These are phyloP conservation scores for Hymenoscyphus repandus DNA, from an alignment of 2,329 filamentous ascomycete genomes.

Conservation along the genomic window DNA sequence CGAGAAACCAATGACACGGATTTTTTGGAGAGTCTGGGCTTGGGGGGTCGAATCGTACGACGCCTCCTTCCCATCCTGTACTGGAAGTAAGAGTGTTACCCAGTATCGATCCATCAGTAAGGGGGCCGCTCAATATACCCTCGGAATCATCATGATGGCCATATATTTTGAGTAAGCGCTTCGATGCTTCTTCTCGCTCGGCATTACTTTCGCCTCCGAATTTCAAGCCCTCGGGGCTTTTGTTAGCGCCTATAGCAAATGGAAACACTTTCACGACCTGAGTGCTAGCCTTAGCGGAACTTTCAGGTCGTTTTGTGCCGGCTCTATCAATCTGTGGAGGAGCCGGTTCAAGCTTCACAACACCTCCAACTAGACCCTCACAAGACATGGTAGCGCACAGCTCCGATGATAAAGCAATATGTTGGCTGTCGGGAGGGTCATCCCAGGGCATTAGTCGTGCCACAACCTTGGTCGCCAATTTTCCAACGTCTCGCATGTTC, in stretches of 20 bases:
- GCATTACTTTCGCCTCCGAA: slow-evolving; percentile 86
- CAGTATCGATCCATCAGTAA: slow-evolving; percentile 85
- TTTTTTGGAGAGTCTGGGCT: slow-evolving; percentile 43
- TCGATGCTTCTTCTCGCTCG: slow-evolving; percentile 71
- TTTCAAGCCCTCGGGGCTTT: slow-evolving; percentile 61
- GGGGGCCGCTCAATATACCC: slow-evolving; percentile 71
- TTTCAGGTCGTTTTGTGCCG: slow-evolving; percentile 9
- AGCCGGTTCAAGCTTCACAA: slow-evolving; percentile 82
- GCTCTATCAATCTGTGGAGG: slow-evolving; percentile 37
- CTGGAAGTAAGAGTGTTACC: slow-evolving; percentile 49
- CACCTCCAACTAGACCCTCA: slow-evolving; percentile 71
- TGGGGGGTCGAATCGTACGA: slow-evolving; percentile 70
- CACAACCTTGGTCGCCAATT: slow-evolving; percentile 62
- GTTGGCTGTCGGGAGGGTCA: slow-evolving; percentile 76
- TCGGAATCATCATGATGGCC: slow-evolving; percentile 47
- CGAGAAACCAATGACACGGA: slow-evolving; percentile 64
- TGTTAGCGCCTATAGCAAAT: slow-evolving; percentile 56
- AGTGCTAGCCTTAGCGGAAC: slow-evolving; percentile 42
- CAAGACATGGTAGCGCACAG: slow-evolving; percentile 71
- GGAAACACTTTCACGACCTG: slow-evolving; percentile 72
- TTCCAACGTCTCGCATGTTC: slow-evolving; percentile 50
- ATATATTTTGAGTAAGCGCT: slow-evolving; percentile 68
- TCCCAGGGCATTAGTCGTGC: slow-evolving; percentile 76
- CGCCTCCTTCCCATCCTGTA: slow-evolving; percentile 74
- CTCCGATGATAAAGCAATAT: slow-evolving; percentile 71